A percentile compares a stretch with the other conserved stretches of the same genome.
Conservation (phyloP, 2,329 filamentous ascomycete species). For the Fusarium temperatum region DNA sequence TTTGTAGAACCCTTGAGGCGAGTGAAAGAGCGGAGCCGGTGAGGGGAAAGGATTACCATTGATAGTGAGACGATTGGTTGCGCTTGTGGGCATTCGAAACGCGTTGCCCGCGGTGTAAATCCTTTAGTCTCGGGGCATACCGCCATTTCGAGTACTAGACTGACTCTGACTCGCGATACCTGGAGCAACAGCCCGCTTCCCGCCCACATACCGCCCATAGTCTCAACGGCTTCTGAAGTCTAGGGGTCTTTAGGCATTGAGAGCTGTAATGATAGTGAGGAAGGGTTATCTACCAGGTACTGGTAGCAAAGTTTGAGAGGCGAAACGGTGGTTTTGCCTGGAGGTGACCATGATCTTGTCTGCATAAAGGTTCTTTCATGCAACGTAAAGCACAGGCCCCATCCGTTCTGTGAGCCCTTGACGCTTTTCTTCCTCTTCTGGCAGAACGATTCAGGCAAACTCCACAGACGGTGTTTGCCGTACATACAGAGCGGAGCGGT, state of each 20-base stretch:
- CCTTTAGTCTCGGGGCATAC: slow-evolving; percentile 14
- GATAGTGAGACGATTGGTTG: slow-evolving; percentile 10
- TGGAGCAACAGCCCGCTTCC: neutral
- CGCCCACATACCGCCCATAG: neutral
- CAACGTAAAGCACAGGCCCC: neutral
- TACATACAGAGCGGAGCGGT: neutral
- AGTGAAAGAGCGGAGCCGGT: neutral
- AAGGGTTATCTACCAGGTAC: neutral
- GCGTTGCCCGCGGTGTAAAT: slow-evolving; percentile 6
- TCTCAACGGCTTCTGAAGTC: neutral
- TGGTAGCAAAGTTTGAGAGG: neutral
- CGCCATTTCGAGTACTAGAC: slow-evolving; percentile 17
- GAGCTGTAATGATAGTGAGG: neutral
- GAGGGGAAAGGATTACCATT: slow-evolving; percentile 25
- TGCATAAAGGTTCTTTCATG: neutral
- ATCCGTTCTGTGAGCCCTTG: neutral
- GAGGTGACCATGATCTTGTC: neutral
- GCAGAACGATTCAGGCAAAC: neutral
- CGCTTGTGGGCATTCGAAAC: neutral
- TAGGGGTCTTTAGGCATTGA: neutral
- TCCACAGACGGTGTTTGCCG: neutral
- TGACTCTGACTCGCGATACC: neutral
- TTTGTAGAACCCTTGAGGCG: neutral
- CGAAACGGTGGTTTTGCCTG: neutral
- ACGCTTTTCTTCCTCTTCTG: neutral